Evolutionary conservation across 768 basidiomycete species (phyloP).

Genomic region (Phaffia tasmanica): DNA sequence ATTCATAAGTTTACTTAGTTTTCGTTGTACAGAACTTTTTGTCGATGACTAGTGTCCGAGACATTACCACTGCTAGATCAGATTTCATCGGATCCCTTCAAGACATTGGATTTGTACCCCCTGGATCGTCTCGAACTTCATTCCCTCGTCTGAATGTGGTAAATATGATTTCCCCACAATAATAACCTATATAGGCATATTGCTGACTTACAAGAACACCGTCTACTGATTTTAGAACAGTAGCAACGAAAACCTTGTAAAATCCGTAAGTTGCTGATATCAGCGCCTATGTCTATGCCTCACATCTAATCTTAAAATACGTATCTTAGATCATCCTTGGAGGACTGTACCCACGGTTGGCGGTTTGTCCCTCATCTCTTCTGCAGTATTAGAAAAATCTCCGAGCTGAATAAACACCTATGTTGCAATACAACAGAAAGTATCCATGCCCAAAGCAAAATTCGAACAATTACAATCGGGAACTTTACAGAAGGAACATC

Average conservation of each 20-base stretch:
- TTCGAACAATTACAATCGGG: constrained; percentile 79
- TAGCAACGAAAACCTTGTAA: constrained; percentile 61
- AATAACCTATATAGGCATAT: no score
- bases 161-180: no score
- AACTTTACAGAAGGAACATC: constrained; percentile 70
- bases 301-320: background rate
- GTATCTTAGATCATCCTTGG: constrained; percentile 54
- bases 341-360: constrained; percentile 76
- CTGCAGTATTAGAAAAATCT: background rate
- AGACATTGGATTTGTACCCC: constrained; percentile 58
- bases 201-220: no score
- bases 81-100: constrained; percentile 64
- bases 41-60: constrained; percentile 57
- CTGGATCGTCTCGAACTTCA: constrained; percentile 8
- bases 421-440: constrained; percentile 36
- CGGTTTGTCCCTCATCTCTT: constrained; percentile 28
- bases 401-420: background rate
- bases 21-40: constrained; percentile 60
- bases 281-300: background rate
- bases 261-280: constrained; percentile 38
- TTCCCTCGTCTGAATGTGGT: constrained; percentile 13
- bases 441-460: constrained; percentile 62
- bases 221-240: constrained; percentile 41
- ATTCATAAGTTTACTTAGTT: no score
- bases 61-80: constrained; percentile 61